Conservation (phyloP, 768 basidiomycete genomes). For the Mycena filopes region DNA sequence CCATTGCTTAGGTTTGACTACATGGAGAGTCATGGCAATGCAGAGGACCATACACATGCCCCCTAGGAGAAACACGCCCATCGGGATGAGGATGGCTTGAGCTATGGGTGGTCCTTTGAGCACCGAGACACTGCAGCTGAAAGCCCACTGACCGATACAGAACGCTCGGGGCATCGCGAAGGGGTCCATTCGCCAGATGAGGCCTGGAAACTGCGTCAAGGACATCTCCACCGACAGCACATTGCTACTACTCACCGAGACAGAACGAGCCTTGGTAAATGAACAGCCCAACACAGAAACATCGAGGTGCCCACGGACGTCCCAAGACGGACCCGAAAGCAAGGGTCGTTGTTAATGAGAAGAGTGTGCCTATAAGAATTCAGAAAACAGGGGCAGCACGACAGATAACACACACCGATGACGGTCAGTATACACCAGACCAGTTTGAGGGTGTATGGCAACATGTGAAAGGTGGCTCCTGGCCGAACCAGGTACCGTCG, state of each 20-base stretch:
- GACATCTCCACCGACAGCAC: background rate
- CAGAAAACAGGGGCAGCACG: too few species aligned
- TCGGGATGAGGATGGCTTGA: slow-evolving; percentile 17
- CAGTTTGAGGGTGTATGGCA: too few species aligned
- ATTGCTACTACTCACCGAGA: slow-evolving; percentile 15
- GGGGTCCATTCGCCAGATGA: slow-evolving; percentile 34
- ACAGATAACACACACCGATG: too few species aligned
- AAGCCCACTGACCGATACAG: slow-evolving; percentile 17
- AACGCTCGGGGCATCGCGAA: slow-evolving; percentile 26
- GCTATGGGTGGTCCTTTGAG: background rate
- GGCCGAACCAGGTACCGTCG: too few species aligned
- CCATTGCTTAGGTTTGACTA: slow-evolving; percentile 21
- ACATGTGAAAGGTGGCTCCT: too few species aligned
- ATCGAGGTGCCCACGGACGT: slow-evolving; percentile 1
- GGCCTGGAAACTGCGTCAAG: slow-evolving; percentile 7
- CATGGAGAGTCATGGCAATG: slow-evolving; percentile 11
- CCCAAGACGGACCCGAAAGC: slow-evolving; percentile 8
- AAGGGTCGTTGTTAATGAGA: background rate
- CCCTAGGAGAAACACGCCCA: background rate
- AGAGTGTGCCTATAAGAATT: slow-evolving; percentile 16
- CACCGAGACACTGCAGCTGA: background rate
- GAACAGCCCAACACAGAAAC: slow-evolving; percentile 8
- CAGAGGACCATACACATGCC: slow-evolving; percentile 12
- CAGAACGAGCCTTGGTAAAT: slow-evolving; percentile 26
- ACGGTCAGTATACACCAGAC: too few species aligned